These are phyloP conservation scores for Coemansia sp. DNA, from an alignment of 192 early-diverging fungal genomes.

Conservation along the genomic window DNA sequence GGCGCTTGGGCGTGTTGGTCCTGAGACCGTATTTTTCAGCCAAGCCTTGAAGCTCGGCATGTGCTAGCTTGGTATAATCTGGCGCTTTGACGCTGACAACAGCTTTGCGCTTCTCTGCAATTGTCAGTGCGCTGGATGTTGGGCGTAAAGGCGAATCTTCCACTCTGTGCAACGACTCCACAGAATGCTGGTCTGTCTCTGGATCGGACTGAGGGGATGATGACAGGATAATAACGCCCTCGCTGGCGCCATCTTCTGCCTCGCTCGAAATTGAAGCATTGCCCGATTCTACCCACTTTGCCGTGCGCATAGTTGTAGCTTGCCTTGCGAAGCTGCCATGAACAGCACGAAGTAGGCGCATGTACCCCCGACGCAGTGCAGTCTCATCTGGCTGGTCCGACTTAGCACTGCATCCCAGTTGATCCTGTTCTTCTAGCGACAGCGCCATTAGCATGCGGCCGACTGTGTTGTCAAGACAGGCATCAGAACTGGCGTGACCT, in stretches of 20 bases:
- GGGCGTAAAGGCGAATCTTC: neutral
- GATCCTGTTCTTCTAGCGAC: neutral
- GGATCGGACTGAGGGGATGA: neutral
- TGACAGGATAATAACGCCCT: conserved; percentile 1
- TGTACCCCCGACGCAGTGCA: conserved; percentile 19
- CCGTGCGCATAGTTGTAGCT: conserved; percentile 5
- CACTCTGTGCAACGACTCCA: neutral
- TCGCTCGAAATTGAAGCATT: neutral
- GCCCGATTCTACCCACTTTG: conserved; percentile 14
- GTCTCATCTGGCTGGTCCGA: neutral
- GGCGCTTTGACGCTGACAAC: neutral
- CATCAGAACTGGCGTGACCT: conserved; percentile 5
- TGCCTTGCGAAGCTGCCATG: conserved; percentile 16
- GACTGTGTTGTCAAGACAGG: conserved; percentile 11
- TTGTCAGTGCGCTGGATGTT: neutral
- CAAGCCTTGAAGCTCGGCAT: conserved; percentile 4
- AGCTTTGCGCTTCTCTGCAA: neutral
- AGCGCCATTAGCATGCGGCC: conserved; percentile 12
- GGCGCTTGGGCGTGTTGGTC: conserved; percentile 13
- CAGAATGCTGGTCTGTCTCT: neutral
- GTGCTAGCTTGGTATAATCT: conserved; percentile 4
- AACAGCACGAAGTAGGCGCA: conserved; percentile 14
- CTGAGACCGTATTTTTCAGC: conserved; percentile 14
- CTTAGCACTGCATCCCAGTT: neutral
- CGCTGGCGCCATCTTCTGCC: neutral